Evolutionary conservation across 495 filamentous ascomycete species (phyloP), one percentile per base, ranked within the genome.

Genomic region (Penicillium silybi): DNA sequence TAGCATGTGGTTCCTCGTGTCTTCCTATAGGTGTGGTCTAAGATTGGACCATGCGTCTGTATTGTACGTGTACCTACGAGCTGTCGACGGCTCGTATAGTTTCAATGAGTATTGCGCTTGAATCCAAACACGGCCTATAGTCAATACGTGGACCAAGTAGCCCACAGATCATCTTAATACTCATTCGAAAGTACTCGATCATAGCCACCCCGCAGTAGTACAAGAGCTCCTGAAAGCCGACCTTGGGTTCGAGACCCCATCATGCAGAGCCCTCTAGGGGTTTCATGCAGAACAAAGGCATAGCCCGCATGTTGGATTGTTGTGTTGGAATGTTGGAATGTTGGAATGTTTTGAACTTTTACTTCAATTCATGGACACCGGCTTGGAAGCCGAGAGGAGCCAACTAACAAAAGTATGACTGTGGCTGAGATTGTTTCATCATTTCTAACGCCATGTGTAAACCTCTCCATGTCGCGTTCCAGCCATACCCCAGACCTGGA

Each of bases 361-460:
- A 70, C 65, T 67, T 68, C 57, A 66, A 60, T 66, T 71, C 58
- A 63, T 65, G 65, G 65, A 70, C 64, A 72, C 70, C 71, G 68
- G 67, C 66, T 60, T 63, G 56, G 47, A 62, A 59, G 54, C 51
- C 61, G 59, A 68, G 70, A 71, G 69, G 63, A 63, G 70, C 53
- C 68, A 70, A 70, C 56, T 70, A 71, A 61, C 56, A 69, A 69
- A 44, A 73, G 63, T 65, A 61, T 66, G 68, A 73, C 68, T 65
- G 64, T 60, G 69, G 68, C 72, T 68, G 66, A 64, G 61, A 66
- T 66, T 66, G 60, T 69, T 65, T 71, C 66, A 72, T 71, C 63
- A 75, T 73, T 72, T 66, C 65, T 68, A 73, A 75, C 70, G 70
- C 70, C 72, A 68, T 70, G 52, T 68, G 54, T 64, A 68, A 68